Evolutionary conservation across 1,284 basidiomycete species (phyloP).

Genomic region (Malassezia sp.): DNA sequence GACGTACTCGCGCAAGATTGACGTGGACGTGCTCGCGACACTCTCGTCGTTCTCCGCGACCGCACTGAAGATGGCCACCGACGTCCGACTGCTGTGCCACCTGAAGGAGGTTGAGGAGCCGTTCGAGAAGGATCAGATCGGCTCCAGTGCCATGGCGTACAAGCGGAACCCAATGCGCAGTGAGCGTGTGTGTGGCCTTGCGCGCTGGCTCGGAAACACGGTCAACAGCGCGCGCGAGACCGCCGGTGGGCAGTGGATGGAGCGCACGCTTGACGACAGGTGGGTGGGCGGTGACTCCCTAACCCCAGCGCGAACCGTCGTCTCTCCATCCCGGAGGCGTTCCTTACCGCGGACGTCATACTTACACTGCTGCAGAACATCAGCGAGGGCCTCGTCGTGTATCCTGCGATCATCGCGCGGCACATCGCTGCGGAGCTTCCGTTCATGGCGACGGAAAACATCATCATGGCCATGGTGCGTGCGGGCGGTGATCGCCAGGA

Average conservation of each 20-base stretch:
- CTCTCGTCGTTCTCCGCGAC: slow-evolving; percentile 85
- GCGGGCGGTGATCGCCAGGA: slow-evolving; percentile 85
- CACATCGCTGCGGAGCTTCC: slow-evolving; percentile 89
- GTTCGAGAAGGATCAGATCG: slow-evolving; percentile 97
- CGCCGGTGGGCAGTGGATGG: slow-evolving; percentile 49
- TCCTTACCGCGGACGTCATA: slow-evolving; percentile 92
- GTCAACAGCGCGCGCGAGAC: slow-evolving; percentile 45
- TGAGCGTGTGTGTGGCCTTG: slow-evolving; percentile 88
- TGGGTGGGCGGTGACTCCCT: no score
- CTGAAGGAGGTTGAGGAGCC: slow-evolving; percentile 91
- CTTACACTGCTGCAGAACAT: slow-evolving; percentile 92
- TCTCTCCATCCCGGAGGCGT: slow-evolving; percentile 89
- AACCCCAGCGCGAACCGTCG: slow-evolving; percentile 93
- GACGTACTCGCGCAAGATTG: slow-evolving; percentile 96
- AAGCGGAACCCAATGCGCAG: slow-evolving; percentile 99
- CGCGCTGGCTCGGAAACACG: slow-evolving; percentile 61
- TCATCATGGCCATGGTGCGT: slow-evolving; percentile 99
- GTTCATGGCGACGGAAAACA: slow-evolving; percentile 90
- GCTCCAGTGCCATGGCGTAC: slow-evolving; percentile 91
- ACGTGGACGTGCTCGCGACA: slow-evolving; percentile 79
- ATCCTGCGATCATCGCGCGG: slow-evolving; percentile 84
- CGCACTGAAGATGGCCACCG: slow-evolving; percentile 94
- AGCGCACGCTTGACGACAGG: slow-evolving; percentile 49
- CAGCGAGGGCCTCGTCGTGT: slow-evolving; percentile 91
- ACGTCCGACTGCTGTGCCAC: slow-evolving; percentile 56